These are phyloP conservation scores for Pilaira anomala DNA, from an alignment of 192 early-diverging fungal species.

Conservation along the genomic window DNA sequence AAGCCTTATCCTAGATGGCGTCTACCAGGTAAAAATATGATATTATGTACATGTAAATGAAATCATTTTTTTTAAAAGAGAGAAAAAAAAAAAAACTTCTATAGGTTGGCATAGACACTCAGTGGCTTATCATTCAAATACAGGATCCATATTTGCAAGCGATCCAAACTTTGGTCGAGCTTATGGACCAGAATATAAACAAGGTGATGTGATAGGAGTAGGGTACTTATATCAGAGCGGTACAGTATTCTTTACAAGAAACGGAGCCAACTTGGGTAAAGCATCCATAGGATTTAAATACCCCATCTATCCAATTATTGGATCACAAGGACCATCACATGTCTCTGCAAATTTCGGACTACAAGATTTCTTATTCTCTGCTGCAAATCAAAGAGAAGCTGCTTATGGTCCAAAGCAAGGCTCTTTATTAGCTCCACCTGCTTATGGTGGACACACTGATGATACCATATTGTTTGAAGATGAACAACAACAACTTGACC, in stretches of 20 bases:
- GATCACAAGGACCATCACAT: constrained; percentile 47
- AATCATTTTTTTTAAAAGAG: no score
- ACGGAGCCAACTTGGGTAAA: constrained; percentile 64
- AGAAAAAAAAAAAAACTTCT: neutral
- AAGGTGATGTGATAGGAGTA: constrained; percentile 71
- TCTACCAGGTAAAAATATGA: constrained; percentile 42
- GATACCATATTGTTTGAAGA: constrained; percentile 24
- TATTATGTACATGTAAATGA: no score
- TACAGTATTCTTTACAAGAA: constrained; percentile 70
- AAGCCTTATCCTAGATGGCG: constrained; percentile 71
- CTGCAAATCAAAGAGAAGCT: constrained; percentile 71
- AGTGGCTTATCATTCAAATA: constrained; percentile 63
- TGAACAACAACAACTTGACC: neutral
- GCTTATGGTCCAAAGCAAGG: constrained; percentile 66
- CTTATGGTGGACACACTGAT: constrained; percentile 47
- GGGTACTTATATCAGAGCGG: constrained; percentile 68
- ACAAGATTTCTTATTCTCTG: constrained; percentile 32
- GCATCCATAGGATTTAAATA: constrained; percentile 66
- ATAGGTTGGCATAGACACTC: constrained; percentile 70
- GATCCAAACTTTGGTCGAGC: constrained; percentile 55
- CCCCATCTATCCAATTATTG: constrained; percentile 60
- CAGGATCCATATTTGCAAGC: constrained; percentile 63
- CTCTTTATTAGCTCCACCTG: constrained; percentile 59
- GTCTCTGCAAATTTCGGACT: constrained; percentile 71
- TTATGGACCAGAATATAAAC: constrained; percentile 62